Percentiles rank a stretch among this genome's conserved stretches.
These are phyloP conservation scores for Amanita brunnescens DNA, from an alignment of 768 basidiomycete species.

Conservation along the genomic window DNA sequence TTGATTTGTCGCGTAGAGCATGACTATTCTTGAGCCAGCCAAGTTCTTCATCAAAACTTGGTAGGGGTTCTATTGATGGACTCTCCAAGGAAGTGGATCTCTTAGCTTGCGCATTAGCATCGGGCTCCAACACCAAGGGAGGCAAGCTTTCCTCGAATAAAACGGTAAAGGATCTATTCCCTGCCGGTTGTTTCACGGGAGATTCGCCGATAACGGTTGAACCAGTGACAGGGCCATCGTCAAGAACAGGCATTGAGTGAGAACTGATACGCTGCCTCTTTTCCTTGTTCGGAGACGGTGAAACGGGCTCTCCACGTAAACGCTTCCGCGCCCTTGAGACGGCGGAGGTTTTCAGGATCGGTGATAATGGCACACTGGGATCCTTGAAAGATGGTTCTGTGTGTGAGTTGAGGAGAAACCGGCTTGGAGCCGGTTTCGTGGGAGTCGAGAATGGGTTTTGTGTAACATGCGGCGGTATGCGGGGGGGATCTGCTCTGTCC, in stretches of 20 bases:
- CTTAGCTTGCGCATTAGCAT: neutral
- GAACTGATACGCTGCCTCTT: constrained; percentile 55
- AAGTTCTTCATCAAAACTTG: constrained; percentile 4
- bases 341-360: constrained; percentile 29
- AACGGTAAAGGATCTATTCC: constrained; percentile 53
- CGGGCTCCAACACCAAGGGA: constrained; percentile 5
- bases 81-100: neutral
- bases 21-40: constrained; percentile 1
- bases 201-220: constrained; percentile 61
- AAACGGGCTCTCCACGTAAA: constrained; percentile 74
- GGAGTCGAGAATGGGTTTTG: constrained; percentile 1
- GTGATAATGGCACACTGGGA: constrained; percentile 16
- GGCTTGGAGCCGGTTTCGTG: neutral
- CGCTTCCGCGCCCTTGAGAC: constrained; percentile 70
- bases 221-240: constrained; percentile 31
- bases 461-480: neutral
- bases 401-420: neutral
- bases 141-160: constrained; percentile 47
- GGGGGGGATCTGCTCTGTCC: constrained; percentile 20
- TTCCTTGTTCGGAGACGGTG: constrained; percentile 72
- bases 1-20: neutral
- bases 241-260: constrained; percentile 26
- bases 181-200: constrained; percentile 52
- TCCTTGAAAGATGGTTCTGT: constrained; percentile 13
- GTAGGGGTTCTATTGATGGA: neutral